Conservation (phyloP, 2,329 filamentous ascomycete species). For the Orbilia quercus region DNA sequence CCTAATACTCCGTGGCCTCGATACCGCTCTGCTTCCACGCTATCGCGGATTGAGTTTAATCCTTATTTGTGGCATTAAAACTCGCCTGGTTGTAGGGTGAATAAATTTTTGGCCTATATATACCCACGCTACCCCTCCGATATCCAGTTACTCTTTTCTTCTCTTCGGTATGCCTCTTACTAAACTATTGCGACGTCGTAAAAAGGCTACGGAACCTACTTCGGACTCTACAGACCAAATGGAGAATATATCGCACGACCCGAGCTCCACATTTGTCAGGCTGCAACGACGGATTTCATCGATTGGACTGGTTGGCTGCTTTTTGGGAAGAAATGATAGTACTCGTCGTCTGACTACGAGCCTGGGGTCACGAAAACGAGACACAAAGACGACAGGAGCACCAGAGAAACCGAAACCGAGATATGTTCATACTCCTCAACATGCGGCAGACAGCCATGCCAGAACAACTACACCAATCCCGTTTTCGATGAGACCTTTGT, state of each 20-base stretch:
- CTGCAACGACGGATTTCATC: slow-evolving; percentile 45
- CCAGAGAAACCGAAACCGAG: slow-evolving; percentile 30
- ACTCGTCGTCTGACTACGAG: slow-evolving; percentile 27
- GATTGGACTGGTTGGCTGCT: slow-evolving; percentile 31
- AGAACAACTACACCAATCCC: slow-evolving; percentile 43
- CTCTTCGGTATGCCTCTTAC: slow-evolving; percentile 36
- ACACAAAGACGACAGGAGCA: slow-evolving; percentile 2
- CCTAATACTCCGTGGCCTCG: slow-evolving; percentile 23
- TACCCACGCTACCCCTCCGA: slow-evolving; percentile 13
- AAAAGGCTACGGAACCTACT: slow-evolving; percentile 33
- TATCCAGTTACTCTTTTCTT: slow-evolving; percentile 10
- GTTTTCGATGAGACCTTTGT: slow-evolving; percentile 35
- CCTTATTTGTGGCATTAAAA: slow-evolving; percentile 21
- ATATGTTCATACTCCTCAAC: slow-evolving; percentile 41
- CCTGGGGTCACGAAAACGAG: slow-evolving; percentile 19
- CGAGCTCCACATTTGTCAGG: slow-evolving; percentile 37
- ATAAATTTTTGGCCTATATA: slow-evolving; percentile 33
- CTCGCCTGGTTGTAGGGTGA: slow-evolving; percentile 4
- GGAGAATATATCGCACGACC: slow-evolving; percentile 36
- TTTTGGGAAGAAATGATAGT: slow-evolving; percentile 20
- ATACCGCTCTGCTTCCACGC: slow-evolving; percentile 26
- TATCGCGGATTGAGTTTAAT: slow-evolving; percentile 46
- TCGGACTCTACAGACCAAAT: slow-evolving; percentile 21
- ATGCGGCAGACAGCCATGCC: slow-evolving; percentile 45
- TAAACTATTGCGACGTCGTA: slow-evolving; percentile 48